Evolutionary conservation across 768 basidiomycete genomes (phyloP), one percentile per base, ranked within the genome.

Genomic region (Leucosporidium yakuticum): DNA sequence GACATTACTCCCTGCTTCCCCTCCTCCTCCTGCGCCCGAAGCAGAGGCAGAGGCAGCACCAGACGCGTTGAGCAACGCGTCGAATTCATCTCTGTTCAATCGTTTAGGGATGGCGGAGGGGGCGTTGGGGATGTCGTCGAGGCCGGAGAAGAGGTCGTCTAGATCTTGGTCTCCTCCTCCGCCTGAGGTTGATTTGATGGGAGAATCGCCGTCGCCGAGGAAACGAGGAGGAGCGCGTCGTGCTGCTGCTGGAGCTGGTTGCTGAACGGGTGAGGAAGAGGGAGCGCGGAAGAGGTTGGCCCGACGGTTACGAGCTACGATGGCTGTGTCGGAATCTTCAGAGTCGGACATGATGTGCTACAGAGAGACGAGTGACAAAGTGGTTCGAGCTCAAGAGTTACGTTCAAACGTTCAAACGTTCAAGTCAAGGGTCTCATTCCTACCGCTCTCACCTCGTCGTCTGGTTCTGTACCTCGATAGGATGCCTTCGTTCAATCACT

Each of bases 81-180:
- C 66, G 64, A 65, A 66, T 8, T 50, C 60, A 62, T 51, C 23
- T 12, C 54, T 55, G 49, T 39, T 39, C 29, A 47, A 23, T 19
- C 53, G 34, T 19, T 29, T n/a, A 1, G 54, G 61, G 34, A 58
- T 20, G 23, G 62, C 53, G 20, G 67, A 54, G 17, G 64, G 69
- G 7, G 63, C 63, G 54, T 55, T 56, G 25, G 31, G 15, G 19
- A 64, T 25, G 32, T 83, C 79, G 59, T 85, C 84, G 62, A 83
- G 75, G 47, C 81, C 80, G 29, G 81, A 82, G 63, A 84, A 84
- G 39, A 84, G 70, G 60, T 81, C 77, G 67, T 82, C 79, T 23
- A 82, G 75, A 15, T 82, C 79, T 27, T 31, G 29, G 34, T 65
- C 27, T 29, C 53, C 47, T 34, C 27, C 60, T 51, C 51, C 57